These are phyloP conservation scores for Metarhizium sp. DNA, from an alignment of 2,329 filamentous ascomycete genomes.

Conservation along the genomic window DNA sequence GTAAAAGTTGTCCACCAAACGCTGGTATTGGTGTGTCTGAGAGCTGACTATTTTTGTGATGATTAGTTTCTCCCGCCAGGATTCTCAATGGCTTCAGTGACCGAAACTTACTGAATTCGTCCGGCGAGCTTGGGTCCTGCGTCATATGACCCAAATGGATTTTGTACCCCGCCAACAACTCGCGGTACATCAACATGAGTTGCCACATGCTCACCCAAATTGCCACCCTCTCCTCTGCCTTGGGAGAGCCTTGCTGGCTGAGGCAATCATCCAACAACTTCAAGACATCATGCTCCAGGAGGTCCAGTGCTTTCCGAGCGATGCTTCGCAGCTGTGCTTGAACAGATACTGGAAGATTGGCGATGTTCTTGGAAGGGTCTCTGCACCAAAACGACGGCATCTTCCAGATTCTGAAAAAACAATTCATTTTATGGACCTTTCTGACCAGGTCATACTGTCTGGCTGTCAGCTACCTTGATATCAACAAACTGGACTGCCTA, in stretches of 20 bases:
- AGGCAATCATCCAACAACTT: slow-evolving; percentile 30
- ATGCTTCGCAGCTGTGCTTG: slow-evolving; percentile 30
- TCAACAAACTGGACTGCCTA: background rate
- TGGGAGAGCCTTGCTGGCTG: slow-evolving; percentile 27
- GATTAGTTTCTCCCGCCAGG: background rate
- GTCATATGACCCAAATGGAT: slow-evolving; percentile 16
- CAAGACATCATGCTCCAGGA: slow-evolving; percentile 29
- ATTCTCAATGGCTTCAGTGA: background rate
- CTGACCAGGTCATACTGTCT: slow-evolving; percentile 30
- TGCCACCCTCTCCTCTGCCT: slow-evolving; percentile 30
- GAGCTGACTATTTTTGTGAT: slow-evolving; percentile 11
- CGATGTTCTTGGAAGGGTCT: slow-evolving; percentile 26
- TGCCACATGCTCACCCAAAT: slow-evolving; percentile 41
- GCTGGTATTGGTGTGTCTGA: slow-evolving; percentile 14
- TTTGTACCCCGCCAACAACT: slow-evolving; percentile 26
- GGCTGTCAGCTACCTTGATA: slow-evolving; percentile 10
- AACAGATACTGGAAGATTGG: slow-evolving; percentile 27
- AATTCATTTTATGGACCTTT: slow-evolving; percentile 36
- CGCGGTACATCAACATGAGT: slow-evolving; percentile 38
- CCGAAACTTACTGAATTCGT: slow-evolving; percentile 9
- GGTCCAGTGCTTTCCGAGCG: slow-evolving; percentile 26
- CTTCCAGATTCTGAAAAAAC: slow-evolving; percentile 41
- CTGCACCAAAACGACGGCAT: slow-evolving; percentile 31
- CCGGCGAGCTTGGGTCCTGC: slow-evolving; percentile 12
- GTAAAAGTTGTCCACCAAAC: slow-evolving; percentile 24